These are phyloP conservation scores for Rosellinia necatrix DNA, from an alignment of 2,329 filamentous ascomycete species.

Conservation along the genomic window DNA sequence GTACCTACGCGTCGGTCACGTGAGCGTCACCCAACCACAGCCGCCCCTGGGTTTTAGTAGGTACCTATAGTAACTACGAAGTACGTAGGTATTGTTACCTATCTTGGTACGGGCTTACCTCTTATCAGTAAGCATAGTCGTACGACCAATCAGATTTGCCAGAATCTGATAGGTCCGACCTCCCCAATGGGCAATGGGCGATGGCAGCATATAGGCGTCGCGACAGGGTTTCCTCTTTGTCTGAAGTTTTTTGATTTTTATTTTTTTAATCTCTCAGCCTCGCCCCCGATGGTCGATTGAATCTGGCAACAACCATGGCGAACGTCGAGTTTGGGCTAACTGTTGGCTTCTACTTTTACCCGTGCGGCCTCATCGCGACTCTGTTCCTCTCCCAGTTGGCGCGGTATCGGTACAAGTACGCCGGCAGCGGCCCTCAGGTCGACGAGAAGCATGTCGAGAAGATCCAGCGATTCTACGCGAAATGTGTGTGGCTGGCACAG, in stretches of 20 bases:
- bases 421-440: constrained; percentile 31
- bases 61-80: background rate
- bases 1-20: too few species aligned
- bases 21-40: too few species aligned
- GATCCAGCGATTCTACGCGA: constrained; percentile 39
- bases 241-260: too few species aligned
- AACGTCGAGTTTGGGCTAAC: constrained; percentile 43
- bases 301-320: constrained; percentile 39
- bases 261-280: too few species aligned
- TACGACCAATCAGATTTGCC: constrained; percentile 1
- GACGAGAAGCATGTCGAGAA: constrained; percentile 40
- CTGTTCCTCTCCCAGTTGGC: constrained; percentile 45
- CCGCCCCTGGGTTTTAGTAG: too few species aligned
- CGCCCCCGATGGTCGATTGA: constrained; percentile 15
- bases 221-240: background rate
- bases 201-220: background rate
- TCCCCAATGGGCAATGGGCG: too few species aligned
- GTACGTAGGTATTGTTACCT: too few species aligned
- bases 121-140: background rate
- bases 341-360: constrained; percentile 49
- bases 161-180: background rate
- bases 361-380: constrained; percentile 44
- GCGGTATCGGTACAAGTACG: constrained; percentile 43
- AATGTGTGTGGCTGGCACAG: constrained; percentile 45
- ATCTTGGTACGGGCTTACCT: too few species aligned